phyloP scores from a whole-genome alignment of 2,329 filamentous ascomycete genomes.

The Pseudogymnoascus sp. region DNA sequence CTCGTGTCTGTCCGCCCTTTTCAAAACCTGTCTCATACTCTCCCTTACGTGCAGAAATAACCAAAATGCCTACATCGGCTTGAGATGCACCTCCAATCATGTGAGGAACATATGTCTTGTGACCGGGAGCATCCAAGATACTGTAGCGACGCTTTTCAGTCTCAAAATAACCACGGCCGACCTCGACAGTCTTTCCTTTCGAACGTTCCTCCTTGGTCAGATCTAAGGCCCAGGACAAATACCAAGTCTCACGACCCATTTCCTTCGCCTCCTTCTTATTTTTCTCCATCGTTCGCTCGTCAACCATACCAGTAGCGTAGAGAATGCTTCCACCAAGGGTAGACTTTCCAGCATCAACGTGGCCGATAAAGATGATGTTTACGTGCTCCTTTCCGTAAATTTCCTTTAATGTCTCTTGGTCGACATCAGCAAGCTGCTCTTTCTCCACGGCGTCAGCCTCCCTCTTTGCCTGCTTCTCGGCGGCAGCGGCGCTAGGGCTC shows the following conservation, averaged over 20 bases:
- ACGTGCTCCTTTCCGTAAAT: constrained; percentile 91
- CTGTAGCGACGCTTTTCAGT: constrained; percentile 94
- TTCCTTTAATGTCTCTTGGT: constrained; percentile 81
- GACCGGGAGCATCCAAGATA: constrained; percentile 91
- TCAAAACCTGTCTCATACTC: constrained; percentile 99
- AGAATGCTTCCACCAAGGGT: constrained; percentile 91
- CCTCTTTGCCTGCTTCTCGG: constrained; percentile 47
- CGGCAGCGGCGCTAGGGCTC: constrained; percentile 60
- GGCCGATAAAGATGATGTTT: constrained; percentile 96
- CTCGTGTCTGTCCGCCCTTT: constrained; percentile 89
- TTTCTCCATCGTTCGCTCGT: constrained; percentile 96
- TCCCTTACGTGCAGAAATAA: constrained; percentile 93
- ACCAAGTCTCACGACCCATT: constrained; percentile 94
- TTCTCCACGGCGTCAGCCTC: constrained; percentile 79
- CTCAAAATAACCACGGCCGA: constrained; percentile 92
- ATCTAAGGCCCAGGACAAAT: constrained; percentile 96
- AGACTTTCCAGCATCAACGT: constrained; percentile 97
- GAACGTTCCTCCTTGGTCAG: constrained; percentile 91
- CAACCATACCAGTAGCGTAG: constrained; percentile 96
- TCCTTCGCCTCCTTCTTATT: constrained; percentile 97
- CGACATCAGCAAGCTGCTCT: constrained; percentile 61
- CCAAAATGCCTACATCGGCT: constrained; percentile 87
- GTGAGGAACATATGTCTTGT: constrained; percentile 96
- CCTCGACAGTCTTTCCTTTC: constrained; percentile 97
- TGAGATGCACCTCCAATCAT: constrained; percentile 97